Base-by-base conservation (phyloP, 352 stramenopile species). In the Phytophthora quininea region DNA sequence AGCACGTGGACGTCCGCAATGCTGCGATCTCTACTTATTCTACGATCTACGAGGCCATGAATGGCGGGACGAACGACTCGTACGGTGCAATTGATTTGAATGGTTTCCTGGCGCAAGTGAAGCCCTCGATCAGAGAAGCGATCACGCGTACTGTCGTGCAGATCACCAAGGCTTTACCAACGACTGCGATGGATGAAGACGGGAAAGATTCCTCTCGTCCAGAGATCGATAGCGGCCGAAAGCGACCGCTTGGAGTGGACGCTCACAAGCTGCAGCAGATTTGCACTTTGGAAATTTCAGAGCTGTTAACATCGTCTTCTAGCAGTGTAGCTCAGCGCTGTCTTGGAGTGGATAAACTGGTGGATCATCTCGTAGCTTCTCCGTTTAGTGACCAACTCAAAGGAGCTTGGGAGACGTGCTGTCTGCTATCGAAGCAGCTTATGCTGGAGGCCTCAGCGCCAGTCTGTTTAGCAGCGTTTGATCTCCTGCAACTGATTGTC, bases 1-100 rank as follows among this genome's bases (percentile, higher is more conserved):
- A 95, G 37, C 87, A 95, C 54, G 85, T 95, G 4, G 87, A 95
- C 29, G 80, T 95, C 1, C 82, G 85, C 1, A 95, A 87, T 33
- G 85, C 74, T 0, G 87, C 87, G 0, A 88, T 92, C 14, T 68
- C 78, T 1, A 84, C 80, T 6, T 95, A 93, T 54, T 71, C 74
- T 0, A 79, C 76, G 1, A 88, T 95, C 10, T 95, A 92, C 55
- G 84, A 95, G 57, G 73, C 82, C 31, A 89, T 78, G 3, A 88
- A 88, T 30, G 80, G 82, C 2, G 80, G 76, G 0, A 64, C 68
- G 0, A 68, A 70, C 15, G 49, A 61, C 11, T 58, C 58, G 0
- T 83, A 82, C 33, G 70, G 76, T 0, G 38, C 19, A n/a, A 49
- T 93, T 15, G 78, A 93, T 66, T 37, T 93, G n/a, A 73, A 84